phyloP scores from a whole-genome alignment of 2,329 filamentous ascomycete genomes.

The Venturia effusa region DNA sequence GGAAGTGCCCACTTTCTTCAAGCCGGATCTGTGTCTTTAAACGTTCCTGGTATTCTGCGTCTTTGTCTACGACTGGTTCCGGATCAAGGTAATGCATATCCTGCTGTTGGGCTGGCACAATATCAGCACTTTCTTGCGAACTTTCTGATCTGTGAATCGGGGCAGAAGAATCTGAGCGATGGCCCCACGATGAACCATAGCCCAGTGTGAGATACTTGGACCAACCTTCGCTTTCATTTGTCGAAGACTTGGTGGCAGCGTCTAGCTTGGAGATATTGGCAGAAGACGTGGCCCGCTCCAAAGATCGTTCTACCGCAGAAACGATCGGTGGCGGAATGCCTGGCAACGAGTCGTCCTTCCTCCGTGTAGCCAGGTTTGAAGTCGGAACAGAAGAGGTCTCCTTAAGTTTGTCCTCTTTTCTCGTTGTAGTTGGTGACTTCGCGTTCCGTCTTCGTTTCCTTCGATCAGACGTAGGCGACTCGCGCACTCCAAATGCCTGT shows the following conservation, averaged over 20 bases:
- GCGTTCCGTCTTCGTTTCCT: slow-evolving; percentile 30
- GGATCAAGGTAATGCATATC: slow-evolving; percentile 26
- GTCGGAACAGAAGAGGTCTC: background rate
- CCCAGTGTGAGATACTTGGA: slow-evolving; percentile 41
- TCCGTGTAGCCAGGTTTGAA: background rate
- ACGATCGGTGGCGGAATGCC: slow-evolving; percentile 38
- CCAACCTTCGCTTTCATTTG: slow-evolving; percentile 36
- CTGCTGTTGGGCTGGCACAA: slow-evolving; percentile 10
- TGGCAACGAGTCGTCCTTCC: slow-evolving; percentile 17
- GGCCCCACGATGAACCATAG: slow-evolving; percentile 30
- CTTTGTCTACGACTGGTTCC: slow-evolving; percentile 23
- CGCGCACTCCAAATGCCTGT: slow-evolving; percentile 71
- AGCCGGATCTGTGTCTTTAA: slow-evolving; percentile 40
- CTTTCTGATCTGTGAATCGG: slow-evolving; percentile 18
- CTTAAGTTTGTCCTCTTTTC: background rate
- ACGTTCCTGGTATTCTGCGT: slow-evolving; percentile 45
- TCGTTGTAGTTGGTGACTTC: slow-evolving; percentile 22
- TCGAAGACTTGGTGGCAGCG: slow-evolving; percentile 23
- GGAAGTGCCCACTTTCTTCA: slow-evolving; percentile 45
- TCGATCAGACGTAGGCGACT: slow-evolving; percentile 62
- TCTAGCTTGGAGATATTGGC: slow-evolving; percentile 18
- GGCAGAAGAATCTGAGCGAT: background rate
- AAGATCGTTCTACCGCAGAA: slow-evolving; percentile 30
- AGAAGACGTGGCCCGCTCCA: slow-evolving; percentile 31
- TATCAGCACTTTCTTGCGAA: background rate